Conservation (phyloP, 176 grass and related monocot species). For the Eremochloa ophiuroides region DNA sequence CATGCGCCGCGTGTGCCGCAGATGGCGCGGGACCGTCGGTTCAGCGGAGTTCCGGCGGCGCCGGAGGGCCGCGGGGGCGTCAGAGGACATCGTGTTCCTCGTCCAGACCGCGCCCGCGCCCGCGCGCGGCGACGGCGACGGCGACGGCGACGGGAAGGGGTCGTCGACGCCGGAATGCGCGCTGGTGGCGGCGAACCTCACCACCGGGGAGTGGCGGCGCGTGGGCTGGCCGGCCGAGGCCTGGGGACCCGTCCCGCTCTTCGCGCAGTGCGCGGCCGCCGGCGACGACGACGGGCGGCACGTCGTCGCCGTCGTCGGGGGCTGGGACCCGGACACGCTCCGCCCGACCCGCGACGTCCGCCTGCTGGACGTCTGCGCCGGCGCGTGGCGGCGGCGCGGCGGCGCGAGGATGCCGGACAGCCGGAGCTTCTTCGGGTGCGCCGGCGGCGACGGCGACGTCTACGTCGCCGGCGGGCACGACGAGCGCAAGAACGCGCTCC, state of each 20-base stretch:
- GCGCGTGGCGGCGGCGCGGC: constrained; percentile 40
- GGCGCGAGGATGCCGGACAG: constrained; percentile 25
- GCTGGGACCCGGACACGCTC: constrained; percentile 46
- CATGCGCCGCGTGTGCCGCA: constrained; percentile 40
- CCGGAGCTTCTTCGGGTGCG: constrained; percentile 60
- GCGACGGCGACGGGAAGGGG: background rate
- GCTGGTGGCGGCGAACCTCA: constrained; percentile 30
- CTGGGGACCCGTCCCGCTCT: constrained; percentile 35
- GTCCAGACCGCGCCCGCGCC: constrained; percentile 28
- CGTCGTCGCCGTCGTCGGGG: constrained; percentile 43
- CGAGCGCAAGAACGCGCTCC: constrained; percentile 56
- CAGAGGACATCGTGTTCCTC: constrained; percentile 59
- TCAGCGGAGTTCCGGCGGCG: constrained; percentile 26
- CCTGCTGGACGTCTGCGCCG: constrained; percentile 33
- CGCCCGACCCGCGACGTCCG: constrained; percentile 33
- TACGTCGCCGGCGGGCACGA: constrained; percentile 59
- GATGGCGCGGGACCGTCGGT: constrained; percentile 37
- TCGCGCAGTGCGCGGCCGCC: constrained; percentile 42
- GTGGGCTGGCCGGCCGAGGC: background rate
- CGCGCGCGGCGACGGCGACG: too few species aligned
- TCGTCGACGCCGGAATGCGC: background rate
- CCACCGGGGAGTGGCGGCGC: constrained; percentile 40
- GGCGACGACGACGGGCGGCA: constrained; percentile 27
- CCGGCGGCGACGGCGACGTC: background rate
- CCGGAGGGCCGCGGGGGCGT: constrained; percentile 11